phyloP scores from a whole-genome alignment of 148 eudicot species.

The Chenopodium suecicum region DNA sequence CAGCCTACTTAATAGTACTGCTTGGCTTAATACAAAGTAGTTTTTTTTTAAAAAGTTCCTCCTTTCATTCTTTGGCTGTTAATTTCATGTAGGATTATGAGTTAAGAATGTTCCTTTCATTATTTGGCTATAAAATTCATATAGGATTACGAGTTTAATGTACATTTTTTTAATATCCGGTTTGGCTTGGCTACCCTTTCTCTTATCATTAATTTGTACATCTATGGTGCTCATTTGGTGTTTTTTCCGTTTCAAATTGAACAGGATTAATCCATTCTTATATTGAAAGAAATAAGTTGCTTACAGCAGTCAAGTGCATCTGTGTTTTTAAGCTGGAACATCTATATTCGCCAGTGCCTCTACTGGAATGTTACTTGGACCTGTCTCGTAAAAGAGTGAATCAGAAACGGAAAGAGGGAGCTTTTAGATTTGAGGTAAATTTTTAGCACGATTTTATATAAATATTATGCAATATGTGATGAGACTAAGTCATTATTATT shows the following conservation, averaged over 20 bases:
- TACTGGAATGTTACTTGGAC: slow-evolving; percentile 13
- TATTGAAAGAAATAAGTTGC: neutral
- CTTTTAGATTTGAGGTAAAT: neutral
- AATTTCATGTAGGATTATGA: too few relatives aligned
- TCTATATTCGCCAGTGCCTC: slow-evolving; percentile 16
- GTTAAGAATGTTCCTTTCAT: too few relatives aligned
- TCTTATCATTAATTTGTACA: too few relatives aligned
- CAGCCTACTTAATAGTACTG: too few relatives aligned
- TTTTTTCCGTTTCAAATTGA: neutral
- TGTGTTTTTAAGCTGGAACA: slow-evolving; percentile 16
- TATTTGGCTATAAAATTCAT: too few relatives aligned
- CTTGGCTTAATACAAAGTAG: too few relatives aligned
- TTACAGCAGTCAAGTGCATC: slow-evolving; percentile 12
- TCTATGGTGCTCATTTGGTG: too few relatives aligned
- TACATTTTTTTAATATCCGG: too few relatives aligned
- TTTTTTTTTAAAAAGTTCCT: too few relatives aligned
- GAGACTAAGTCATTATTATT: neutral
- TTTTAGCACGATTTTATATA: neutral
- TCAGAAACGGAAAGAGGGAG: neutral
- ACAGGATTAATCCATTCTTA: slow-evolving; percentile 16
- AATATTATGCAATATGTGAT: neutral
- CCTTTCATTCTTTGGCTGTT: too few relatives aligned
- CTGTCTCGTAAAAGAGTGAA: neutral
- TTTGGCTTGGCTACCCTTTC: too few relatives aligned
- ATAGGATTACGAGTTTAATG: too few relatives aligned